Conservation (phyloP, 1,284 basidiomycete species). For the Inonotus obliquus region DNA sequence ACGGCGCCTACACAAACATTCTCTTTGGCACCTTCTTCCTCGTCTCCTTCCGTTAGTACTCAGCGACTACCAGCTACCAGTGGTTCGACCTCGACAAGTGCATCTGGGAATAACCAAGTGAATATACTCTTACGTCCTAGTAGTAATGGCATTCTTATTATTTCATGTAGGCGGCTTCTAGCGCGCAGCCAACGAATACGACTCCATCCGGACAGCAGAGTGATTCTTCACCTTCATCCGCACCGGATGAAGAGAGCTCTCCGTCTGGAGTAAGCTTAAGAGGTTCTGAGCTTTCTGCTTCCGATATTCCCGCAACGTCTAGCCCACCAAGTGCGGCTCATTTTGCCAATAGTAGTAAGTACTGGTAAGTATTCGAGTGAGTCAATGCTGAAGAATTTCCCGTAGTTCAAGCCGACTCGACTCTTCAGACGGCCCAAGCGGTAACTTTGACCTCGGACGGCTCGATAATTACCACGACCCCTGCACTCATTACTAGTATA, state of each 20-base stretch:
- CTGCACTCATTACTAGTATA: conserved; percentile 1
- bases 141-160: not conserved
- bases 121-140: not conserved
- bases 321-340: not conserved
- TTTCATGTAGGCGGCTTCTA: not conserved
- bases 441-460: conserved; percentile 2
- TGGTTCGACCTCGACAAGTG: not conserved
- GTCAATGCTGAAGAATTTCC: not conserved
- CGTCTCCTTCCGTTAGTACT: conserved; percentile 3
- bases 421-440: not conserved
- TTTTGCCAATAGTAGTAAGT: not conserved
- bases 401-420: not conserved
- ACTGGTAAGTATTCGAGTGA: too few species aligned
- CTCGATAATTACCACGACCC: conserved; percentile 6
- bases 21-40: not conserved
- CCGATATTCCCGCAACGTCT: conserved; percentile 10
- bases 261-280: not conserved
- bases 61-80: not conserved
- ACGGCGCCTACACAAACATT: not conserved
- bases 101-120: not conserved
- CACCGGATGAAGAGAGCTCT: not conserved
- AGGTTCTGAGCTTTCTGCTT: conserved; percentile 1
- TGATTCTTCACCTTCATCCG: not conserved
- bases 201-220: not conserved
- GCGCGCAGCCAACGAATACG: not conserved